Base-by-base conservation (phyloP, 805 yeast species). In the Kluyveromyces dobzhanskii region DNA sequence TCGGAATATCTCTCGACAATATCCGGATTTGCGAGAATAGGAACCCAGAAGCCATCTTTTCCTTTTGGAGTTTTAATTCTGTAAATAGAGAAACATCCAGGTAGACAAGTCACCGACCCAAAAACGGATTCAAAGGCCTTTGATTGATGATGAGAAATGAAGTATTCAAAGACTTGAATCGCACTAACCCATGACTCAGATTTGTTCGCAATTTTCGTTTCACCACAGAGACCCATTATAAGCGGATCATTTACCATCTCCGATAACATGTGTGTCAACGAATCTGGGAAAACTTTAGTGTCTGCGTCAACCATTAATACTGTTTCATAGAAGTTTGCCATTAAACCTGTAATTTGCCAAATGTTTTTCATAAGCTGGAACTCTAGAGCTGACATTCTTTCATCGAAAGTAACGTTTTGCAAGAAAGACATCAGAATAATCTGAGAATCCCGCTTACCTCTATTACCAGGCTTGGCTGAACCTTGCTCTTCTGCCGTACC, bases 391-490 rank as follows among this genome's bases (percentile, higher is more conserved):
- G 95, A 80, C 96, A 87, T 87, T 70, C 96, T 78, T 60, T 88
- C 97, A 60, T 87, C 88, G 61, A 85, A 86, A 51, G 88, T 85
- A 14, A 87, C 73, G 50, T 78, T 80, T 62, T 87, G 95, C 53
- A 87, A 69, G 61, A 87, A 87, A 0, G 90, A 79, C 96, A 87
- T 87, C 51, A 87, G 67, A 44, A 87, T 80, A 43, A 87, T 79
- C 60, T 87, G 97, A 17, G 96, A 85, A 57, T 87, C 97, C 65
- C 97, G 83, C 61, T 87, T 87, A 64, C 97, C 97, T 70, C 97
- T 79, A 59, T 87, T 87, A 49, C 97, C 97, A 4, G 95, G 95
- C 55, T 79, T 80, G 2, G 79, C 67, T 3, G 80, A 68, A 11
- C 71, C 70, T 24, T 75, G 78, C 58, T 86, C 95, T 17, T 70